Evolutionary conservation across 1,284 basidiomycete species (phyloP).

Genomic region (Marasmius tenuissimus): DNA sequence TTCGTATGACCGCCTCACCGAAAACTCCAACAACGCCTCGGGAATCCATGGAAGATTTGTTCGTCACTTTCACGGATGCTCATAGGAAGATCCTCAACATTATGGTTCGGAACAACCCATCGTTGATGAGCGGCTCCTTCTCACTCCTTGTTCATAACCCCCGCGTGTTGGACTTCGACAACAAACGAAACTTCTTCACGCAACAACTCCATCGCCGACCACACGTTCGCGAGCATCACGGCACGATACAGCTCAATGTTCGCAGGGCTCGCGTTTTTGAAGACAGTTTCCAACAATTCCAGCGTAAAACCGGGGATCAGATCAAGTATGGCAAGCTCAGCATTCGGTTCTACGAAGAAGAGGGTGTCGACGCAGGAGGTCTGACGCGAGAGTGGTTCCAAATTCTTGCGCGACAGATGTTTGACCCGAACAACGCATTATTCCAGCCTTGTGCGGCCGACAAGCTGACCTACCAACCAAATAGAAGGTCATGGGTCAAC

Average conservation of each 20-base stretch:
- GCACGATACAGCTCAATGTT: constrained; percentile 89
- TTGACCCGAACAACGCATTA: constrained; percentile 98
- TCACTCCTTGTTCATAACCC: constrained; percentile 95
- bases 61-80: constrained; percentile 91
- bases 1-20: constrained; percentile 64
- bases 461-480: constrained; percentile 93
- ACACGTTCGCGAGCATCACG: constrained; percentile 77
- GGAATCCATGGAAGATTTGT: constrained; percentile 84
- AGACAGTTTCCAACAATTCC: constrained; percentile 93
- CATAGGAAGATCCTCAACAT: constrained; percentile 95
- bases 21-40: constrained; percentile 62
- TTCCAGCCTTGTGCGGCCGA: constrained; percentile 98
- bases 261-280: constrained; percentile 94
- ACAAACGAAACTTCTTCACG: constrained; percentile 98
- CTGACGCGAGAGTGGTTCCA: constrained; percentile 99
- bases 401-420: constrained; percentile 97
- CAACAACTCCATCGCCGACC: constrained; percentile 93
- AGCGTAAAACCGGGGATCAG: constrained; percentile 90
- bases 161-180: constrained; percentile 98
- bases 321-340: constrained; percentile 98
- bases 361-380: constrained; percentile 98
- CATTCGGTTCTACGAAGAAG: constrained; percentile 96
- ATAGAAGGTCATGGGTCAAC: constrained; percentile 93
- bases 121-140: constrained; percentile 97
- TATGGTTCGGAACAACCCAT: constrained; percentile 98